These are phyloP conservation scores for Arthroderma uncinatum DNA, from an alignment of 2,329 filamentous ascomycete species.

Conservation along the genomic window DNA sequence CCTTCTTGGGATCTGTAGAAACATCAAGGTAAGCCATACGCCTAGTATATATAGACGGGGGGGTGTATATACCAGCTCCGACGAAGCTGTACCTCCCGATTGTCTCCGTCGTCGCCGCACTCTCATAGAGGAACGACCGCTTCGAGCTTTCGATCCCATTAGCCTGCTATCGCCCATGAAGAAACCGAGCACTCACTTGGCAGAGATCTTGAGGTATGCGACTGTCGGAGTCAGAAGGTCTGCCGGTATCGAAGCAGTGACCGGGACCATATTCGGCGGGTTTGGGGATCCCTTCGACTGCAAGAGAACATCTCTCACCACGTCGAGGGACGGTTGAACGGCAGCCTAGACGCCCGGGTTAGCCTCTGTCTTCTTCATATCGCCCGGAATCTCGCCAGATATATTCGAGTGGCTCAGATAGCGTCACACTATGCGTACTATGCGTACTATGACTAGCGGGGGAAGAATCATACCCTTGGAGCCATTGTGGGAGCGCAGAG, in stretches of 20 bases:
- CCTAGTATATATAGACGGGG: background rate
- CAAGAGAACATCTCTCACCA: conserved; percentile 46
- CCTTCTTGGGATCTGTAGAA: conserved; percentile 51
- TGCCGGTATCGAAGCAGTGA: conserved; percentile 76
- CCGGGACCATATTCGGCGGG: conserved; percentile 65
- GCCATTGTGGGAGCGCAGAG: conserved; percentile 7
- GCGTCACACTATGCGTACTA: conserved; percentile 1
- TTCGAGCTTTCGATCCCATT: conserved; percentile 42
- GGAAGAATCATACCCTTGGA: conserved; percentile 8
- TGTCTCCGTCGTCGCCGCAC: conserved; percentile 78
- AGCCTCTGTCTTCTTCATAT: background rate
- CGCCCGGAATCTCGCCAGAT: background rate
- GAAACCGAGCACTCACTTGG: conserved; percentile 44
- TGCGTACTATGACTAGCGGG: background rate
- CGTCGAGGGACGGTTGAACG: conserved; percentile 51
- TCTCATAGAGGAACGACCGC: conserved; percentile 91
- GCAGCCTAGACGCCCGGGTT: conserved; percentile 28
- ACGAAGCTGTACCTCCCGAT: conserved; percentile 95
- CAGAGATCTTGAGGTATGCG: conserved; percentile 83
- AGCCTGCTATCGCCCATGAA: background rate
- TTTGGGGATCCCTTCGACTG: conserved; percentile 42
- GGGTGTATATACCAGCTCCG: conserved; percentile 51
- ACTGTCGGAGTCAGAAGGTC: conserved; percentile 91
- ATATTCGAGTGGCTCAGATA: background rate
- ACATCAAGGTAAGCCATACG: background rate